phyloP scores from a whole-genome alignment of 169 alveolate species.

The Plasmodium sp. region DNA sequence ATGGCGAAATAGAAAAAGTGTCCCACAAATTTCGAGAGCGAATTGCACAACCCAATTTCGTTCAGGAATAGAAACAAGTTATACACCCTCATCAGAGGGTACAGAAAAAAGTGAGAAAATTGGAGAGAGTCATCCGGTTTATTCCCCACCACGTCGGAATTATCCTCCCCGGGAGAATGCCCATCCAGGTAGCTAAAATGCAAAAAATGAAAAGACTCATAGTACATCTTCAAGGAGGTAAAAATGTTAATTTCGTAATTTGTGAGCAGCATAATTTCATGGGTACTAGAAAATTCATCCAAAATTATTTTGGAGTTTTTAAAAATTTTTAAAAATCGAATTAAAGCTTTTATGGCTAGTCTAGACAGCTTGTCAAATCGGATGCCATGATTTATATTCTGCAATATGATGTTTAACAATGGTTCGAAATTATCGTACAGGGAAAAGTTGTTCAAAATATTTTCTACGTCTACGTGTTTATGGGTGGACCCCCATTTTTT shows the following conservation, averaged over 20 bases:
- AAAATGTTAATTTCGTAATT: constrained; percentile 73
- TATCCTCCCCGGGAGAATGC: background rate
- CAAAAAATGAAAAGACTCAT: constrained; percentile 62
- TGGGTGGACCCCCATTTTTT: background rate
- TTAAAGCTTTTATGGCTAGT: constrained; percentile 38
- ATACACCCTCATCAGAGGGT: constrained; percentile 53
- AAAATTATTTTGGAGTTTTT: constrained; percentile 59
- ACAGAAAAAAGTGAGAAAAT: constrained; percentile 54
- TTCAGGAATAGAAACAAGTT: constrained; percentile 53
- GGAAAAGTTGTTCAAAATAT: constrained; percentile 38
- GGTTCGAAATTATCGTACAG: constrained; percentile 54
- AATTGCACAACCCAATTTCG: constrained; percentile 40
- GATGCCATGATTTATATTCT: constrained; percentile 60
- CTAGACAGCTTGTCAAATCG: constrained; percentile 37
- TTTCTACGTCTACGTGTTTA: background rate
- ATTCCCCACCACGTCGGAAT: background rate
- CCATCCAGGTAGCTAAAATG: constrained; percentile 21
- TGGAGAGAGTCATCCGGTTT: background rate
- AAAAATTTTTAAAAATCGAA: constrained; percentile 24
- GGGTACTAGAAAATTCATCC: constrained; percentile 47
- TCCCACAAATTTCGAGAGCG: constrained; percentile 18
- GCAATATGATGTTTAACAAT: constrained; percentile 28
- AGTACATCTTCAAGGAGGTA: constrained; percentile 52
- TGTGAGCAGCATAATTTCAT: constrained; percentile 41
- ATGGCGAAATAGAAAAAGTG: constrained; percentile 55